Base-by-base conservation (phyloP, 441 rosid genomes). In the Croton setiger region DNA sequence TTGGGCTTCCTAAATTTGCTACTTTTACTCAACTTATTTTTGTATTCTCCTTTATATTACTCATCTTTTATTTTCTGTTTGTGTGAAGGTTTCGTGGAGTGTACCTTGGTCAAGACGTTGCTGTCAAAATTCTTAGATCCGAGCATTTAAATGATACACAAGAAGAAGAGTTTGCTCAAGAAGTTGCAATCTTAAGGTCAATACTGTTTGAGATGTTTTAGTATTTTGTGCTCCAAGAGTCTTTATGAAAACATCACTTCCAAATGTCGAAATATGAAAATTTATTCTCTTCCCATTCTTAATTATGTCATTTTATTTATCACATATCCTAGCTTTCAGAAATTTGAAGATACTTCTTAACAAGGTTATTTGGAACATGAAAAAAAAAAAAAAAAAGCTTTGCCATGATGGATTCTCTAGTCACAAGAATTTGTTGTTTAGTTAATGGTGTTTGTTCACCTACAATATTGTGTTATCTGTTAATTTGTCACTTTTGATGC, bases 21-120 rank as follows among this genome's bases (percentile, higher is more conserved):
- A 23, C 63, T 66, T 73, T 37, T 31, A 17, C 27, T 68, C 33
- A 58, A 59, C 54, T 73, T 57, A 17, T 21, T 57, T 44, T 54
- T 63, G 48, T 48, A 35, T 69, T 62, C 14, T 36, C 41, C 7
- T 57, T 21, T 75, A 20, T 63, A 11, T 53, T 64, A 20, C 55
- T 76, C 60, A 72, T 69, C 45, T 17, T 35, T 64, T 41, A 12
- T 72, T 43, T 68, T 64, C 63, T 66, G 44, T 59, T 31, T 51
- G 63, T 78, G 60, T 56, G 31, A 78, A 90, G 96, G 81, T 82
- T 80, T 73, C 85, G 72, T 43, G 93, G 93, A 67, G 67, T 78
- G 74, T 90, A 86, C 80, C 79, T 80, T 75, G 90, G 89, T 69
- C 86, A 81, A 78, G 93, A 86, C 77, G 96, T 90, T 70, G 96